Evolutionary conservation across 805 yeast species (phyloP), one percentile per base, ranked within the genome.

Genomic region (Danielia oregonensis): DNA sequence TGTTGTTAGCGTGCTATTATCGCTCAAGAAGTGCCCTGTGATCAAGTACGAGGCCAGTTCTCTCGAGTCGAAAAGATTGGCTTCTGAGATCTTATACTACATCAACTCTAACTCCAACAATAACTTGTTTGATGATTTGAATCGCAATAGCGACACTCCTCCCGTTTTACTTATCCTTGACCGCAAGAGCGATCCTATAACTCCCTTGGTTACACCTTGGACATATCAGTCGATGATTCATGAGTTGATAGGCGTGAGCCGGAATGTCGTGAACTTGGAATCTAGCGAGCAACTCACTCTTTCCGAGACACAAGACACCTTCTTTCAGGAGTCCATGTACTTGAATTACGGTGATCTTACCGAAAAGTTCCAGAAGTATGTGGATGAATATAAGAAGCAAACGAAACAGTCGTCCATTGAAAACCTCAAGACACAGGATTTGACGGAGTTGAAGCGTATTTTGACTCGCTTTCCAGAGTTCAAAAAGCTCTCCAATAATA

Each of bases 161-260:
- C 94, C 97, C 1, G 51, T 83, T 6, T 60, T 94, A 30, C 58
- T 93, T 9, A 67, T 93, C 2, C 52, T 93, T 30, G 97, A 93
- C 58, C 70, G 99, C 34, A 76, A 79, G 38, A 83, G 78, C 51
- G 99, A 93, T 59, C 97, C 98, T 2, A 68, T 91, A 10, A 91
- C 99, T 0, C 97, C 99, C 1, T 69, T 93, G 19, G 63, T 93
- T 31, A 77, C 82, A 25, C 98, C 97, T 2, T 93, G 99, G 99
- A 89, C 98, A 1, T 93, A 87, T 60, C 97, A 91, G 55, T 85
- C 96, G 2, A 91, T 93, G 97, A 86, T 93, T 12, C 95, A 91
- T 56, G 97, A 94, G 55, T 72, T 88, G 15, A 65, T 93, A 19
- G 95, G 91, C 2, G 85, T 93, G 39, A 64, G 70, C 22, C 82